Evolutionary conservation across 768 basidiomycete genomes (phyloP), one percentile per base, ranked within the genome.

Genomic region (Lactarius psammicola): DNA sequence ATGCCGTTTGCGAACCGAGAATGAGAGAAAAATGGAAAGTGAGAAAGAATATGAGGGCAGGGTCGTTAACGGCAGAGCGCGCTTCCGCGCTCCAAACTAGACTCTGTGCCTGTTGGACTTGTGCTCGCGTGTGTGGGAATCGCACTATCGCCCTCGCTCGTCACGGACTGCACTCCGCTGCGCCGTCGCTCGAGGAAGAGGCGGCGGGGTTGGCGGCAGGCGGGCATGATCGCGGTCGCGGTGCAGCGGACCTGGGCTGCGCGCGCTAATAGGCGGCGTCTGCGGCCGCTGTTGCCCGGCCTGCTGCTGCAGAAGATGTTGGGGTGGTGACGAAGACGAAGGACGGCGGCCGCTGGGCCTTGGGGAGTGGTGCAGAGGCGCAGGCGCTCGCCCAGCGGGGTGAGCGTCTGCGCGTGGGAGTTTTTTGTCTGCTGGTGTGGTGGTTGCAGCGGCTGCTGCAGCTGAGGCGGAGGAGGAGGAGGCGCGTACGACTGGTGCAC

Each of bases 311-410:
- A 56, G 55, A 46, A 44, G 71, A 36, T n/a, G 56, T 59, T 26
- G 44, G 44, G 33, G 60, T 38, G 66, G 67, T 59, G 58, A 61
- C 30, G 26, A 58, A 54, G 57, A 58, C 61, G 56, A 62, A 58
- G 36, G 69, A 54, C 40, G 69, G 30, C 33, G 65, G 55, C 68
- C 68, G 69, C 69, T 70, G 69, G 69, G 69, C 68, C 68, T 69
- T 69, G 64, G 64, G 33, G 69, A 60, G 34, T 15, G 56, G 46
- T 55, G 59, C 55, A 53, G 60, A 34, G 51, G 69, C 69, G 69
- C 69, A 70, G 69, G 63, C 69, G 68, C 64, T 70, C 69, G 69
- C 69, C 69, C 69, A 70, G 69, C 69, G 69, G 67, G 69, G 62
- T 70, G 64, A 70, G 61, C 62, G 69, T 70, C 69, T 70, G 69